Conservation (phyloP, 148 eudicot species). For the Amaranthus cruentus region DNA sequence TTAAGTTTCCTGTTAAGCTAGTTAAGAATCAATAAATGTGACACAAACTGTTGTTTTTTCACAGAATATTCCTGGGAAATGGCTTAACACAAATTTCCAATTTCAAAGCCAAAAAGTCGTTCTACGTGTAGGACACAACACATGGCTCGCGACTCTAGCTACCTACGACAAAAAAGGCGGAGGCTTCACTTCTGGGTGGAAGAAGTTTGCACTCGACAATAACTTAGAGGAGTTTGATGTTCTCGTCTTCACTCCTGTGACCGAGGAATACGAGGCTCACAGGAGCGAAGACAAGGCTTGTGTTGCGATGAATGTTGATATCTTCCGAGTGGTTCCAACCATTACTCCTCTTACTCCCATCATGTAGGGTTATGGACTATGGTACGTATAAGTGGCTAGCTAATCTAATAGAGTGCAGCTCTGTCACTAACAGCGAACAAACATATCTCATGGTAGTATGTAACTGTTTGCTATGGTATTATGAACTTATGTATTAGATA, state of each 20-base stretch:
- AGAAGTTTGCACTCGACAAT: slow-evolving; percentile 11
- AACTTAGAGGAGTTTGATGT: slow-evolving; percentile 2
- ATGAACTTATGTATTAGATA: no score
- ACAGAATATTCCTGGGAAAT: not conserved
- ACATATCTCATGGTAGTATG: no score
- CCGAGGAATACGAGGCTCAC: not conserved
- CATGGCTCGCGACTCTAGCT: not conserved
- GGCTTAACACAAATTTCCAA: not conserved
- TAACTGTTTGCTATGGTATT: no score
- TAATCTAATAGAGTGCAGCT: no score
- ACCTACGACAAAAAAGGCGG: not conserved
- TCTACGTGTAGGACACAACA: not conserved
- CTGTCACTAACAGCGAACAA: no score
- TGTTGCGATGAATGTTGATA: slow-evolving; percentile 4
- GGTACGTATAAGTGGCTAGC: no score
- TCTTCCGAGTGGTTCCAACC: not conserved
- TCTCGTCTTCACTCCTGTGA: not conserved
- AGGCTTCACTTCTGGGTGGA: slow-evolving; percentile 9
- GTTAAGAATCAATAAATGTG: no score
- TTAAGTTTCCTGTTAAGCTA: not conserved
- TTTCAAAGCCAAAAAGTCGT: not conserved
- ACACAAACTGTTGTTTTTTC: not conserved
- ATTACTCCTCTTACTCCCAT: not conserved
- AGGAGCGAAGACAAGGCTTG: not conserved
- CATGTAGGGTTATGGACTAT: not conserved